Conservation (phyloP, 2,329 filamentous ascomycete species). For the Grosmannia clavigera region DNA sequence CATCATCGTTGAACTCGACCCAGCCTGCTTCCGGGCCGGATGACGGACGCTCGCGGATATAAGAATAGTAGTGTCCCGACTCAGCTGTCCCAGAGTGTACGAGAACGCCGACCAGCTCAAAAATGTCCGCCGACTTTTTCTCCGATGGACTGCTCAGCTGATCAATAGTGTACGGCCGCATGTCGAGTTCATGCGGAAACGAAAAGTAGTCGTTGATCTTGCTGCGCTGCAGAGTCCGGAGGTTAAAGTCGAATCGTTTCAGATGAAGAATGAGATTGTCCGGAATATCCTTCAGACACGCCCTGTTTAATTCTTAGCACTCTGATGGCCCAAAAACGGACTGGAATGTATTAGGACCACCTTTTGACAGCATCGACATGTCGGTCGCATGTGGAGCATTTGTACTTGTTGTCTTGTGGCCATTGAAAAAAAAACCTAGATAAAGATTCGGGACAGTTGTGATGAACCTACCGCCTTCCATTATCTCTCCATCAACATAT, state of each 20-base stretch:
- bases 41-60: conserved; percentile 66
- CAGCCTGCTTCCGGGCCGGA: conserved; percentile 40
- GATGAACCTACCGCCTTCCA: conserved; percentile 63
- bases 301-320: conserved; percentile 33
- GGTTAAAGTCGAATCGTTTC: conserved; percentile 75
- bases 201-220: conserved; percentile 95
- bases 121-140: conserved; percentile 55
- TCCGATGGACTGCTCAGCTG: conserved; percentile 54
- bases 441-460: neutral
- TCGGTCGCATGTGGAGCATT: conserved; percentile 77
- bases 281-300: conserved; percentile 83
- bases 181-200: conserved; percentile 73
- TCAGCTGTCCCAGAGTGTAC: conserved; percentile 89
- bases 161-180: conserved; percentile 83
- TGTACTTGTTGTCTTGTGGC: conserved; percentile 80
- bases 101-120: conserved; percentile 88
- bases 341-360: conserved; percentile 23
- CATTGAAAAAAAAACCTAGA: neutral
- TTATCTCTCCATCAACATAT: conserved; percentile 92
- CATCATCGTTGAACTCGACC: conserved; percentile 93
- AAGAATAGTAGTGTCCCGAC: conserved; percentile 95
- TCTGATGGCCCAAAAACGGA: neutral
- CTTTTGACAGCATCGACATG: conserved; percentile 90
- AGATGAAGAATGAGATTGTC: conserved; percentile 93
- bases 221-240: conserved; percentile 62